Percentiles rank a stretch among this genome's conserved stretches.
phyloP scores from a whole-genome alignment of 2,329 filamentous ascomycete genomes.

The Aspergillus cejpii region DNA sequence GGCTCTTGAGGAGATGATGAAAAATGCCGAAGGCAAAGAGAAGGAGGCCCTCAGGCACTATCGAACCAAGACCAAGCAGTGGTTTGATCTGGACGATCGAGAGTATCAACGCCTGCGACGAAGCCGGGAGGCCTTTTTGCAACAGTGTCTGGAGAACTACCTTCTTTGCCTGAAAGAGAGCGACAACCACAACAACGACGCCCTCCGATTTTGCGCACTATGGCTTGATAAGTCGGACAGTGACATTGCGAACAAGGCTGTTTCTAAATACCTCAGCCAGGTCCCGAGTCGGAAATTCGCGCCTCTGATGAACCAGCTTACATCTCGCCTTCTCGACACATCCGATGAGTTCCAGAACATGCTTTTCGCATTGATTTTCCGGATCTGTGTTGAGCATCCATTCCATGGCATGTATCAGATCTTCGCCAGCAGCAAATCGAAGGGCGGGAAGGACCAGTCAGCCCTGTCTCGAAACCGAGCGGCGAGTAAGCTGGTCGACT shows the following conservation, averaged over 20 bases:
- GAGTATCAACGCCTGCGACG: constrained; percentile 74
- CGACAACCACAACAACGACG: constrained; percentile 82
- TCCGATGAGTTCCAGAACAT: constrained; percentile 66
- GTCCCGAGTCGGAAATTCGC: constrained; percentile 93
- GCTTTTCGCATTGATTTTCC: constrained; percentile 65
- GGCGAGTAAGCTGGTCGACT: constrained; percentile 60
- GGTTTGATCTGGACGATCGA: constrained; percentile 82
- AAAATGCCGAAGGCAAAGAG: constrained; percentile 45
- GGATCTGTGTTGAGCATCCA: constrained; percentile 86
- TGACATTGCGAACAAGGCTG: constrained; percentile 67
- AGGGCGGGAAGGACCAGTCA: constrained; percentile 62
- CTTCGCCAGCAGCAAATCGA: constrained; percentile 69
- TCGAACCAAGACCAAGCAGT: constrained; percentile 68
- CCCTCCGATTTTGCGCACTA: constrained; percentile 82
- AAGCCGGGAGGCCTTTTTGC: constrained; percentile 74
- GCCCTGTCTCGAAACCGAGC: constrained; percentile 68
- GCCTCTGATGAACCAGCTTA: constrained; percentile 87
- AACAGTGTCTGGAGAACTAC: constrained; percentile 87
- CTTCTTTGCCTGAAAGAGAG: constrained; percentile 75
- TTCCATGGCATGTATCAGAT: constrained; percentile 98
- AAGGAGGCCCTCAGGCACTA: constrained; percentile 55
- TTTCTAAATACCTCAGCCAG: constrained; percentile 59
- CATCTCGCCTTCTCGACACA: constrained; percentile 76
- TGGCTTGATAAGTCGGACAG: constrained; percentile 87
- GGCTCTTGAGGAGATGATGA: constrained; percentile 60